Conservation (phyloP, 2,329 filamentous ascomycete genomes). For the Ceratocystis cacaofunesta region DNA sequence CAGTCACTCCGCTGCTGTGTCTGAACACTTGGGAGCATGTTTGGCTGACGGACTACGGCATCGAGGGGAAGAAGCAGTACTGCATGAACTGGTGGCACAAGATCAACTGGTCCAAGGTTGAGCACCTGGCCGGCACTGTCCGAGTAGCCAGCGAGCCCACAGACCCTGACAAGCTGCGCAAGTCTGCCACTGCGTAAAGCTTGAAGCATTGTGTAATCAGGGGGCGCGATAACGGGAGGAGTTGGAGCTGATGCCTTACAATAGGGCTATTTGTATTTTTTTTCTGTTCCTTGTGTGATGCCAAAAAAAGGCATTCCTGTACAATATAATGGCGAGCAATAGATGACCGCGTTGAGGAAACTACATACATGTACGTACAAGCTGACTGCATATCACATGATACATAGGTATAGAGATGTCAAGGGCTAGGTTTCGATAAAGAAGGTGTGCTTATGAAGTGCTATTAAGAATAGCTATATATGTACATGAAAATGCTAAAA, state of each 20-base stretch:
- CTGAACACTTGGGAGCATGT: conserved; percentile 95
- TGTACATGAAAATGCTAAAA: not conserved
- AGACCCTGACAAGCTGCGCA: conserved; percentile 8
- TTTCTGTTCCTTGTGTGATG: conserved; percentile 5
- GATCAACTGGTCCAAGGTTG: conserved; percentile 72
- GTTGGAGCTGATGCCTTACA: not conserved
- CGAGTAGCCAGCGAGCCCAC: conserved; percentile 1
- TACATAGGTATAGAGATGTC: not conserved
- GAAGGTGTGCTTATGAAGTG: not conserved
- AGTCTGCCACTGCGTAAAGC: not conserved
- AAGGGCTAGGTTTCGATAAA: not conserved
- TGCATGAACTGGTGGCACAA: conserved; percentile 73
- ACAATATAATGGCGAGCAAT: conserved; percentile 16
- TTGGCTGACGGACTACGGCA: conserved; percentile 68
- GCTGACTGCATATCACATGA: not conserved
- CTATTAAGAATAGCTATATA: not conserved
- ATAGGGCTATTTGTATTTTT: conserved; percentile 6
- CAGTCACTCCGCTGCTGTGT: conserved; percentile 66
- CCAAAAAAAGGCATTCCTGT: conserved; percentile 9
- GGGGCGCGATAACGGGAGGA: not conserved
- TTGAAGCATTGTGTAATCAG: not conserved
- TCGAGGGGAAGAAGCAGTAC: conserved; percentile 60
- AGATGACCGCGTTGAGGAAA: not conserved
- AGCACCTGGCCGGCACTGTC: conserved; percentile 23
- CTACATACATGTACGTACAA: not conserved